A percentile compares a stretch with the other conserved stretches of the same genome.
phyloP scores from a whole-genome alignment of 1,139 yeast genomes.

The Geotrichum aggregatum region DNA sequence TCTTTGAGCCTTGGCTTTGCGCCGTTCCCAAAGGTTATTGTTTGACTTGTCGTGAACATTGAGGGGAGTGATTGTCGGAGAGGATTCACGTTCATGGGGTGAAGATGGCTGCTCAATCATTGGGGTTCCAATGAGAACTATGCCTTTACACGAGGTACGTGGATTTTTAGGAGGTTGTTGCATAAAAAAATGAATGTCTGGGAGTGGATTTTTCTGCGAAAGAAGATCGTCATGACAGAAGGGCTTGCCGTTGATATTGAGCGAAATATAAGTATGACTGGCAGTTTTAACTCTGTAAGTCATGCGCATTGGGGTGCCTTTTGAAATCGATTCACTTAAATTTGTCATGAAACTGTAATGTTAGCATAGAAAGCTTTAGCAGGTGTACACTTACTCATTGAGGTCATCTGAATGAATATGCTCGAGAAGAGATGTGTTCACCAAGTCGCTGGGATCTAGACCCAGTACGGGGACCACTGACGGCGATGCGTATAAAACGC shows the following conservation, averaged over 20 bases:
- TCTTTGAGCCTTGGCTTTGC: slow-evolving; percentile 19
- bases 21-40: slow-evolving; percentile 15
- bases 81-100: slow-evolving; percentile 10
- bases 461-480: slow-evolving; percentile 6
- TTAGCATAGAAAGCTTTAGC: not conserved
- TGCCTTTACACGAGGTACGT: slow-evolving; percentile 9
- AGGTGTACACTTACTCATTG: not conserved
- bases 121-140: slow-evolving; percentile 6
- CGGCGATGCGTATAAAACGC: slow-evolving; percentile 13
- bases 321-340: slow-evolving; percentile 11
- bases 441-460: slow-evolving; percentile 1
- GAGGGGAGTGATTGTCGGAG: slow-evolving; percentile 17
- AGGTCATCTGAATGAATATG: slow-evolving; percentile 15
- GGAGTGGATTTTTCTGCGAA: not conserved
- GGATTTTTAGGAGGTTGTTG: not conserved
- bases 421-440: slow-evolving; percentile 5
- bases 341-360: slow-evolving; percentile 6
- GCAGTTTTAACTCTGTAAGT: slow-evolving; percentile 2
- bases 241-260: slow-evolving; percentile 13
- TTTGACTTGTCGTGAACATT: slow-evolving; percentile 4
- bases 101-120: not conserved
- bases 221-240: slow-evolving; percentile 11
- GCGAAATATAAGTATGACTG: not conserved
- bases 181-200: slow-evolving; percentile 3
- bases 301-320: slow-evolving; percentile 6